These are phyloP conservation scores for Tricholoma sp. DNA, from an alignment of 768 basidiomycete species.

Conservation along the genomic window DNA sequence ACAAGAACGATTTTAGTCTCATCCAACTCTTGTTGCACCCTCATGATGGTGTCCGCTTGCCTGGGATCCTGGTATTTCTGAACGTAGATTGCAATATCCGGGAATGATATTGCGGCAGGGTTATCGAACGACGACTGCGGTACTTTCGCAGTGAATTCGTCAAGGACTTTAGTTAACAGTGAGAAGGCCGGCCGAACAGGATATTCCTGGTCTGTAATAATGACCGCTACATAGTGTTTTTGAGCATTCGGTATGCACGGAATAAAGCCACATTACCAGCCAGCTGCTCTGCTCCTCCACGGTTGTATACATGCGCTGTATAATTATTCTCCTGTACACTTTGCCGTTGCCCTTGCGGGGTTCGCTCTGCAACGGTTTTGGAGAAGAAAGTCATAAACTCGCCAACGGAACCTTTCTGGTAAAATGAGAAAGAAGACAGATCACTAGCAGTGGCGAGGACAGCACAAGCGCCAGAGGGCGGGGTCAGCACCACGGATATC, in stretches of 20 bases:
- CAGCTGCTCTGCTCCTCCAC: constrained; percentile 79
- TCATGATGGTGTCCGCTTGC: constrained; percentile 97
- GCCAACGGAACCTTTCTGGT: constrained; percentile 78
- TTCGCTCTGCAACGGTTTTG: constrained; percentile 88
- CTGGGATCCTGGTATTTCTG: constrained; percentile 95
- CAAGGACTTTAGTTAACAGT: constrained; percentile 85
- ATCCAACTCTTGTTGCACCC: constrained; percentile 95
- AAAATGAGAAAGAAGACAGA: constrained; percentile 90
- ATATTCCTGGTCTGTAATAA: constrained; percentile 95
- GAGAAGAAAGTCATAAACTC: constrained; percentile 96
- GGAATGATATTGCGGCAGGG: constrained; percentile 69
- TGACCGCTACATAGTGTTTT: constrained; percentile 53
- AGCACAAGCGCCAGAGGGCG: constrained; percentile 57
- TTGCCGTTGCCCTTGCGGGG: constrained; percentile 82
- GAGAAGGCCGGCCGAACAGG: constrained; percentile 97
- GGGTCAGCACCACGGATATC: constrained; percentile 67
- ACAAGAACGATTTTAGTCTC: constrained; percentile 99
- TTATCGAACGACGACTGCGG: constrained; percentile 65
- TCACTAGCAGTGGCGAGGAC: constrained; percentile 70
- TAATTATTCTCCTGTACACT: constrained; percentile 93
- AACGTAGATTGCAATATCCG: constrained; percentile 70
- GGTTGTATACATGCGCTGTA: constrained; percentile 89
- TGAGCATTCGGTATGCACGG: constrained; percentile 5
- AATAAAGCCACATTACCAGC: constrained; percentile 47
- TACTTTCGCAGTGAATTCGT: constrained; percentile 83